phyloP scores from a whole-genome alignment of 2,329 filamentous ascomycete genomes.

The Teratosphaeria gauchensis region DNA sequence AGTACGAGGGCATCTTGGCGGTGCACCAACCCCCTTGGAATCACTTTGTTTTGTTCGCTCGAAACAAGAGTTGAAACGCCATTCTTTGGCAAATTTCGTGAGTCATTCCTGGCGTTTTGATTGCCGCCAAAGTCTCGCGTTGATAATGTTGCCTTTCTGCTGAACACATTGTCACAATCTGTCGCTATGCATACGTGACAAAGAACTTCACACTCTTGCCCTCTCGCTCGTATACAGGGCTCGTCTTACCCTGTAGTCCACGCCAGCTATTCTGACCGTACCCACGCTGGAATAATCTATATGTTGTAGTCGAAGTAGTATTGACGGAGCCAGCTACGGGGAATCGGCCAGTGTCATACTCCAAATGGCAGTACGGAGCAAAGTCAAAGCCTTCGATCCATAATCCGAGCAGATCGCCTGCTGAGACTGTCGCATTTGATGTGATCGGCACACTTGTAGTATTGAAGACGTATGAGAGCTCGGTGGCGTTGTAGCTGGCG shows the following conservation, averaged over 20 bases:
- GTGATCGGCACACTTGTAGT: conserved; percentile 8
- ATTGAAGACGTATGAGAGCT: conserved; percentile 13
- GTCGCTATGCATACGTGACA: conserved; percentile 8
- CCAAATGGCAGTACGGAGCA: conserved; percentile 17
- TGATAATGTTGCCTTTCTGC: no score
- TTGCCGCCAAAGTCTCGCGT: no score
- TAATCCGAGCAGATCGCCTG: conserved; percentile 13
- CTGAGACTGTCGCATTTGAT: conserved; percentile 12
- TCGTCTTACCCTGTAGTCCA: conserved; percentile 9
- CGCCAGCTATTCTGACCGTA: conserved; percentile 13
- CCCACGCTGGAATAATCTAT: conserved; percentile 13
- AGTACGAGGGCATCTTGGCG: no score
- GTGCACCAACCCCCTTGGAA: no score
- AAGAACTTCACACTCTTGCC: conserved; percentile 16
- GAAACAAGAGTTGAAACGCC: no score
- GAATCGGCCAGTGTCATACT: conserved; percentile 4
- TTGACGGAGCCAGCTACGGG: not conserved
- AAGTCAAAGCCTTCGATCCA: conserved; percentile 12
- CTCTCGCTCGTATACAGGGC: conserved; percentile 12
- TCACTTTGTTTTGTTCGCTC: no score
- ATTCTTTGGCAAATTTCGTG: no score
- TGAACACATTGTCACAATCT: no score
- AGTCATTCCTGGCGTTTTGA: no score
- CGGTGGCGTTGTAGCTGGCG: conserved; percentile 7
- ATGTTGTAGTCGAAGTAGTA: not conserved